phyloP scores from a whole-genome alignment of 495 filamentous ascomycete species.

The Podospora anserina region DNA sequence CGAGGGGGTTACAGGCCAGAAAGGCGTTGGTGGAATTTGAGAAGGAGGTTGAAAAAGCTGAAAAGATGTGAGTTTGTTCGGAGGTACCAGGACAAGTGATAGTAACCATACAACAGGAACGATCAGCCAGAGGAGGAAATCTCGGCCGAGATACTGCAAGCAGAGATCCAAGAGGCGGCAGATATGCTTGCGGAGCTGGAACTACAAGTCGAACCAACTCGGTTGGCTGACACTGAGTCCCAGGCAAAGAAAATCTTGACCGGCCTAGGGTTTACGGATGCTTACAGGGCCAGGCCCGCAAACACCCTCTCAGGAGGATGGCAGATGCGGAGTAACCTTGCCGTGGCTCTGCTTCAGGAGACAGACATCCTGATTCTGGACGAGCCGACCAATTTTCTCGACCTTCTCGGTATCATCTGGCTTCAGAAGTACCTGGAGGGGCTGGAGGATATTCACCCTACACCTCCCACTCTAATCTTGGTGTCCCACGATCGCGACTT shows the following conservation, averaged over 20 bases:
- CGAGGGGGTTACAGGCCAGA: slow-evolving; percentile 66
- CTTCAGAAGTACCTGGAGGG: slow-evolving; percentile 65
- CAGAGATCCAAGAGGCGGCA: slow-evolving; percentile 60
- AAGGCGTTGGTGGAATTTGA: slow-evolving; percentile 67
- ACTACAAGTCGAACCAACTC: slow-evolving; percentile 52
- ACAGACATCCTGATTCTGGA: slow-evolving; percentile 79
- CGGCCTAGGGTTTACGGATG: slow-evolving; percentile 69
- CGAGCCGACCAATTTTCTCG: slow-evolving; percentile 83
- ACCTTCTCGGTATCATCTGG: slow-evolving; percentile 80
- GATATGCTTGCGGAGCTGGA: slow-evolving; percentile 63
- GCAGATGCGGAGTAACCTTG: slow-evolving; percentile 70
- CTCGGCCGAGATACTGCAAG: slow-evolving; percentile 48
- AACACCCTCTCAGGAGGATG: slow-evolving; percentile 72
- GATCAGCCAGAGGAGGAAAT: slow-evolving; percentile 54
- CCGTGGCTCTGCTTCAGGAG: slow-evolving; percentile 62
- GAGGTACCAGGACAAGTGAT: not conserved
- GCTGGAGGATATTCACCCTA: slow-evolving; percentile 36
- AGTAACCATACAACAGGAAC: slow-evolving; percentile 39
- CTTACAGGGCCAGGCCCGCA: slow-evolving; percentile 54
- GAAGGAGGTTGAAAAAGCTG: slow-evolving; percentile 55
- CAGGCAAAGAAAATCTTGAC: slow-evolving; percentile 61
- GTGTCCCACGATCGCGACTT: slow-evolving; percentile 82
- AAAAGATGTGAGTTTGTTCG: slow-evolving; percentile 42
- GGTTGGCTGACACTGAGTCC: slow-evolving; percentile 52
- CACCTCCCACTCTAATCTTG: slow-evolving; percentile 57